Evolutionary conservation across 2,329 filamentous ascomycete species (phyloP), one percentile per base, ranked within the genome.

Genomic region (Zarea fungicola): DNA sequence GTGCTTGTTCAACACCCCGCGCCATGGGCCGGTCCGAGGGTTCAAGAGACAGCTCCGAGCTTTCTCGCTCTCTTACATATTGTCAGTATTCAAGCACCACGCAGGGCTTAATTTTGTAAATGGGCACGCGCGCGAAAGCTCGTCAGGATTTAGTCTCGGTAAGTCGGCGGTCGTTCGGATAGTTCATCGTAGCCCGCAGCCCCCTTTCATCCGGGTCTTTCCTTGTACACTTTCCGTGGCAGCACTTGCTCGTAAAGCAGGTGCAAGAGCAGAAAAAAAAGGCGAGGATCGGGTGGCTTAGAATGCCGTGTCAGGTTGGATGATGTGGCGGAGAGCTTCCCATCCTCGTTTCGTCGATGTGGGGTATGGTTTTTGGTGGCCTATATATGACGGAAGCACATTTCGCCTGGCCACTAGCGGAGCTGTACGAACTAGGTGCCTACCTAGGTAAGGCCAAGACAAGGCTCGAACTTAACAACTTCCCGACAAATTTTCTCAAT

Each of bases 291-390:
- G n/a, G 34, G 10, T 29, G 29, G 18, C 23, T 29, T 37, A 34
- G 14, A 21, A 21, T 18, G 34, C n/a, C n/a, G n/a, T n/a, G n/a
- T n/a, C n/a, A 39, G 43, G 35, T 36, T 26, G 29, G 16, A 45
- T 41, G 44, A 41, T 6, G 32, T 29, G 23, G 42, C 21, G 41
- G 32, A 36, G 31, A 45, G 42, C 42, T 29, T 21, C 31, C 31
- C 22, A n/a, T n/a, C n/a, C 36, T 26, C 10, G 34, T 26, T 19
- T 45, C 9, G 25, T 9, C 34, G 44, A 29, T 47, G 35, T 48
- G 44, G 44, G 44, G 44, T 39, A 29, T 22, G 44, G 28, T 19
- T 34, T 47, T 34, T 48, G 28, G 44, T 48, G 44, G 44, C 35
- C 28, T 41, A 28, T 19, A 13, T 29, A 41, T 40, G 36, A 48